phyloP scores from a whole-genome alignment of 2,329 filamentous ascomycete species.

The Fusarium longipes region DNA sequence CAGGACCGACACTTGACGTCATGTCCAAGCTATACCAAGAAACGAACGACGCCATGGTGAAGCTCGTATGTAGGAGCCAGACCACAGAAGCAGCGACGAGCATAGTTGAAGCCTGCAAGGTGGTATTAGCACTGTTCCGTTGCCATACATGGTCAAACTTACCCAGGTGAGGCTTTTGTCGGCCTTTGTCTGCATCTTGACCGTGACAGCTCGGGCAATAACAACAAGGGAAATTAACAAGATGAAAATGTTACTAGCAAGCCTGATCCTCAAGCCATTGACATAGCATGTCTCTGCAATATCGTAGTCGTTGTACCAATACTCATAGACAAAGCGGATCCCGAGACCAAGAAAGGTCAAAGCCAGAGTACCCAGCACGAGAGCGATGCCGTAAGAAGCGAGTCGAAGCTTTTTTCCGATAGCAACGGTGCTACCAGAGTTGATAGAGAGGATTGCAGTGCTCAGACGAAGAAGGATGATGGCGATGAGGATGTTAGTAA shows the following conservation, averaged over 20 bases:
- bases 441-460: slow-evolving; percentile 34
- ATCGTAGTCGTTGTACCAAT: neutral
- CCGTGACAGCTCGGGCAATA: slow-evolving; percentile 27
- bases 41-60: slow-evolving; percentile 36
- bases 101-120: slow-evolving; percentile 35
- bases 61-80: slow-evolving; percentile 44
- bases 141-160: neutral
- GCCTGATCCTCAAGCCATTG: slow-evolving; percentile 12
- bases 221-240: slow-evolving; percentile 31
- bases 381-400: slow-evolving; percentile 23
- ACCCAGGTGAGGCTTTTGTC: slow-evolving; percentile 25
- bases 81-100: slow-evolving; percentile 40
- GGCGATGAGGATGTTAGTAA: slow-evolving; percentile 38
- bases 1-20: neutral
- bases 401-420: slow-evolving; percentile 31
- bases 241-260: slow-evolving; percentile 30
- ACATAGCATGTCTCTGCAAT: neutral
- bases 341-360: slow-evolving; percentile 35
- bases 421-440: slow-evolving; percentile 3
- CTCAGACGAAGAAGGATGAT: slow-evolving; percentile 42
- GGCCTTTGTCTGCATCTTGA: slow-evolving; percentile 31
- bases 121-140: neutral
- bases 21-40: slow-evolving; percentile 19
- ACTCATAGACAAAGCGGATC: slow-evolving; percentile 11
- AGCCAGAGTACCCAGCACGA: slow-evolving; percentile 29